Evolutionary conservation across 768 basidiomycete species (phyloP).

Genomic region (Lyophyllum atratum): DNA sequence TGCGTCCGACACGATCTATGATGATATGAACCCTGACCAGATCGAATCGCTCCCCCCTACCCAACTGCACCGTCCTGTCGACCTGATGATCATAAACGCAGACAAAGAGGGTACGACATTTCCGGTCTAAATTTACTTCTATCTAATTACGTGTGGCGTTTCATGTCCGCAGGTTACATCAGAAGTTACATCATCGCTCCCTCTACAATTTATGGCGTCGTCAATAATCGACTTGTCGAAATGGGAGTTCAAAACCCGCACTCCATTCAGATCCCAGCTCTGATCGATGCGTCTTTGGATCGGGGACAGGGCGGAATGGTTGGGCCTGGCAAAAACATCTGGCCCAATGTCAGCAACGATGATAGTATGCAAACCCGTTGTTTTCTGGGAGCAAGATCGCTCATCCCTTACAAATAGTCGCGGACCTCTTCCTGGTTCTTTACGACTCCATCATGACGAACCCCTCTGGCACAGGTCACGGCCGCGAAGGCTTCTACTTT

Average conservation of each 20-base stretch:
- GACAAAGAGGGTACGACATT: constrained; percentile 44
- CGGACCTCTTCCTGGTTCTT: constrained; percentile 28
- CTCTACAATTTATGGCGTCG: constrained; percentile 61
- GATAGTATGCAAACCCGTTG: constrained; percentile 39
- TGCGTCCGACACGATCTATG: constrained; percentile 40
- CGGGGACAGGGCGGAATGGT: constrained; percentile 56
- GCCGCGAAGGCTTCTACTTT: constrained; percentile 56
- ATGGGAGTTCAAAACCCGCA: constrained; percentile 52
- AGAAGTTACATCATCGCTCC: constrained; percentile 54
- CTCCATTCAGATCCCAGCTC: constrained; percentile 52
- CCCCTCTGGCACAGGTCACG: constrained; percentile 37
- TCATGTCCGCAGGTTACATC: constrained; percentile 41
- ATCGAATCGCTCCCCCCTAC: constrained; percentile 47
- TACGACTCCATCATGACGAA: constrained; percentile 38
- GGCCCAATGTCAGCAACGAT: constrained; percentile 57
- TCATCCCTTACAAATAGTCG: constrained; percentile 30
- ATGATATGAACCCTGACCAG: constrained; percentile 47
- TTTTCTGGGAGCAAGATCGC: not conserved
- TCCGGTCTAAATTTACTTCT: not conserved
- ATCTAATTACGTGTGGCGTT: not conserved
- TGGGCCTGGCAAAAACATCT: constrained; percentile 58
- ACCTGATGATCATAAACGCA: constrained; percentile 45
- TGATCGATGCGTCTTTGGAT: constrained; percentile 45
- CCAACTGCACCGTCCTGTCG: constrained; percentile 53
- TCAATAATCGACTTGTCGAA: constrained; percentile 47